These are phyloP conservation scores for Truncatella angustata DNA, from an alignment of 2,329 filamentous ascomycete species.

Conservation along the genomic window DNA sequence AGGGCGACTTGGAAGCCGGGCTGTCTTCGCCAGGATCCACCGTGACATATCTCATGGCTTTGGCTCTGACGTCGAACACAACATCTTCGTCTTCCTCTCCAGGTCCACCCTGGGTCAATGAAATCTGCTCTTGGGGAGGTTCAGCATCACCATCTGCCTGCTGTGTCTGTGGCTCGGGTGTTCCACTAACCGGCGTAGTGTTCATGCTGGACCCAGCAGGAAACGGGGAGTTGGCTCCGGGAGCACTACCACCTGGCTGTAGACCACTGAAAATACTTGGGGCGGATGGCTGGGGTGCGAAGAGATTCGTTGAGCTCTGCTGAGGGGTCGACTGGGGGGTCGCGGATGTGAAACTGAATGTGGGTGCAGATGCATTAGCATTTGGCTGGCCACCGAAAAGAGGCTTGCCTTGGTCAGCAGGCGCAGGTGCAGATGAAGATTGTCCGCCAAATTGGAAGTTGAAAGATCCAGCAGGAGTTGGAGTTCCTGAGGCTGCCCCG, in stretches of 20 bases:
- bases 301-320: conserved; percentile 23
- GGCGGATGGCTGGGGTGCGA: conserved; percentile 25
- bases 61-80: conserved; percentile 68
- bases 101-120: conserved; percentile 63
- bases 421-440: conserved; percentile 21
- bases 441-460: conserved; percentile 24
- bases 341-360: conserved; percentile 37
- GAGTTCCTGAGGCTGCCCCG: conserved; percentile 15
- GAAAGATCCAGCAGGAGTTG: conserved; percentile 23
- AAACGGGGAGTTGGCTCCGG: conserved; percentile 40
- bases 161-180: conserved; percentile 49
- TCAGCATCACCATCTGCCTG: conserved; percentile 39
- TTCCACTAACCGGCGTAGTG: conserved; percentile 56
- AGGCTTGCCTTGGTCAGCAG: conserved; percentile 17
- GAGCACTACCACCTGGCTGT: conserved; percentile 32
- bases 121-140: conserved; percentile 66
- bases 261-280: conserved; percentile 20
- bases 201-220: conserved; percentile 60
- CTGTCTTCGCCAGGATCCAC: conserved; percentile 44
- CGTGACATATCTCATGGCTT: conserved; percentile 61
- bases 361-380: conserved; percentile 23
- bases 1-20: conserved; percentile 55
- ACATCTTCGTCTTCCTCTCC: conserved; percentile 72
- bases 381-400: conserved; percentile 25
- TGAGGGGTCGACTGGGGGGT: conserved; percentile 26